Conservation (phyloP, 2,329 filamentous ascomycete species). For the Zasmidium angulare region DNA sequence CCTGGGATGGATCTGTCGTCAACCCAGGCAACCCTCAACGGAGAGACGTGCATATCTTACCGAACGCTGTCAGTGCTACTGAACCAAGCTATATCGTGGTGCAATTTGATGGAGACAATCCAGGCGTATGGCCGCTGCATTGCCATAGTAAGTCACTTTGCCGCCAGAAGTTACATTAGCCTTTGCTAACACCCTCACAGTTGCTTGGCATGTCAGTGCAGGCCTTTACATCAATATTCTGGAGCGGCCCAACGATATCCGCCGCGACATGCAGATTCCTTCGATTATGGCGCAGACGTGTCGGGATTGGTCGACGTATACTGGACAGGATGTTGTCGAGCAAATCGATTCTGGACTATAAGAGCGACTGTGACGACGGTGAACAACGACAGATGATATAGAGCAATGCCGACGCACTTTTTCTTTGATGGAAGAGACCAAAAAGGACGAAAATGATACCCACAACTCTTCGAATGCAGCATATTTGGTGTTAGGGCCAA, state of each 20-base stretch:
- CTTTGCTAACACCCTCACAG: no score
- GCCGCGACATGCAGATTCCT: conserved; percentile 29
- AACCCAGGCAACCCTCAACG: conserved; percentile 52
- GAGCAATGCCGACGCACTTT: not conserved
- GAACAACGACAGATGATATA: not conserved
- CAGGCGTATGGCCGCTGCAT: conserved; percentile 42
- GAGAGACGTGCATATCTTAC: conserved; percentile 52
- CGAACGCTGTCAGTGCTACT: conserved; percentile 29
- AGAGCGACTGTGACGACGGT: not conserved
- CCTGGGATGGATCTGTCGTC: conserved; percentile 39
- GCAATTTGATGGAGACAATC: conserved; percentile 52
- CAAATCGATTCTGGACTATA: conserved; percentile 38
- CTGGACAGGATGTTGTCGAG: conserved; percentile 28
- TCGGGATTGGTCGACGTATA: conserved; percentile 36
- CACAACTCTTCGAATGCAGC: not conserved
- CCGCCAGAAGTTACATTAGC: no score
- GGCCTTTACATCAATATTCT: conserved; percentile 36
- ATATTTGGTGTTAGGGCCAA: not conserved
- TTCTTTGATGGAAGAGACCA: not conserved
- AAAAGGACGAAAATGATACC: not conserved
- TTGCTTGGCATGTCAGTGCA: conserved; percentile 25
- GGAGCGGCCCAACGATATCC: conserved; percentile 29
- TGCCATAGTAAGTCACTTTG: conserved; percentile 36
- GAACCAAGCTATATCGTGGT: conserved; percentile 39
- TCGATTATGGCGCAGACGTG: conserved; percentile 35